These are phyloP conservation scores for Pythium periplocum DNA, from an alignment of 352 stramenopile species.

Conservation along the genomic window DNA sequence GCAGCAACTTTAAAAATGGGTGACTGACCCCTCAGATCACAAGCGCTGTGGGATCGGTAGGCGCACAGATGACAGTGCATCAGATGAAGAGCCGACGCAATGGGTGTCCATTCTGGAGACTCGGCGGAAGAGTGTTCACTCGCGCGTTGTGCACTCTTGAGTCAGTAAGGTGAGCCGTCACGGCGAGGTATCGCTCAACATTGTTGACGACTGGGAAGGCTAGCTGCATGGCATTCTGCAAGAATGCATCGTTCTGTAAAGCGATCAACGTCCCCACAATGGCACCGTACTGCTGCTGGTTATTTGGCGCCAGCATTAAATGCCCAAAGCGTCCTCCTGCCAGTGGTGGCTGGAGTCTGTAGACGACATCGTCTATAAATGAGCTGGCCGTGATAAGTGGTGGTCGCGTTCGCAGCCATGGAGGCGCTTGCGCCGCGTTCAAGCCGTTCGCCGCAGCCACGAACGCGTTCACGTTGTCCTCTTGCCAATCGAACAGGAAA, in stretches of 20 bases:
- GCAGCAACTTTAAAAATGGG: background rate
- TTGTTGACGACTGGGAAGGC: conserved; percentile 25
- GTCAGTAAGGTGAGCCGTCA: conserved; percentile 16
- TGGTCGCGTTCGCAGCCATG: conserved; percentile 11
- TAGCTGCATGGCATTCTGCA: conserved; percentile 19
- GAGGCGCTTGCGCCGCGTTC: conserved; percentile 9
- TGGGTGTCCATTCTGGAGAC: conserved; percentile 14
- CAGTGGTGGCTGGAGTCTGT: conserved; percentile 9
- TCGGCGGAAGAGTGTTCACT: conserved; percentile 14
- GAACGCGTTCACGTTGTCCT: conserved; percentile 9
- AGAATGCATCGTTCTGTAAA: conserved; percentile 18
- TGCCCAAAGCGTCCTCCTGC: conserved; percentile 9
- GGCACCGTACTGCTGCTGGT: conserved; percentile 10
- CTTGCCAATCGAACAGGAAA: conserved; percentile 8
- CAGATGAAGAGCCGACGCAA: conserved; percentile 21
- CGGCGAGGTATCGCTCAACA: conserved; percentile 15
- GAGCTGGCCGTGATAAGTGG: conserved; percentile 11
- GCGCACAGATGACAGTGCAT: conserved; percentile 14
- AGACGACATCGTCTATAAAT: conserved; percentile 15
- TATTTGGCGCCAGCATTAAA: conserved; percentile 20
- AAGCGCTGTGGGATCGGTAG: background rate
- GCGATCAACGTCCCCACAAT: conserved; percentile 6
- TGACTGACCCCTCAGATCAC: conserved; percentile 4
- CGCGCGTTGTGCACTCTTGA: conserved; percentile 15
- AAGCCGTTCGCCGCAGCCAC: conserved; percentile 10